Evolutionary conservation across 225 moss, liverwort and hornwort genomes (phyloP).

Genomic region (Pseudoscleropodium purum): DNA sequence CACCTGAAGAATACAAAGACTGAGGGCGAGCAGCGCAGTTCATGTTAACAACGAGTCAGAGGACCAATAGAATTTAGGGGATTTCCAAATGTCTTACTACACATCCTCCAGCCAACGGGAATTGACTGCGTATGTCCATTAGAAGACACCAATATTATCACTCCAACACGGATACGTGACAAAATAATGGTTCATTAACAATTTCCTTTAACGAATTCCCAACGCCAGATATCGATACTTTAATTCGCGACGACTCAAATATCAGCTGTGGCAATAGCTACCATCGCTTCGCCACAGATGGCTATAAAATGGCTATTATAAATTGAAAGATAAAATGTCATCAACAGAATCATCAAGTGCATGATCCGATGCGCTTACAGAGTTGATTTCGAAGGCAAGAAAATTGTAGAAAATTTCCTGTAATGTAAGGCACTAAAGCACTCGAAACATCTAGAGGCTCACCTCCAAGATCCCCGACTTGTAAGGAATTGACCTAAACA

Average conservation of each 20-base stretch:
- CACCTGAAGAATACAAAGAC: slow-evolving; percentile 28
- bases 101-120: not conserved
- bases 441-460: not conserved
- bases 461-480: slow-evolving; percentile 27
- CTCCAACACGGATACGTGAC: not conserved
- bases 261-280: not conserved
- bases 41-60: not conserved
- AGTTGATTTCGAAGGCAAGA: not conserved
- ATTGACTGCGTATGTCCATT: not conserved
- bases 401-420: not conserved
- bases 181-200: not conserved
- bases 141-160: not conserved
- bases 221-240: not conserved
- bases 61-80: not conserved
- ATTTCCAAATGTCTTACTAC: not conserved
- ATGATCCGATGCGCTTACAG: not conserved
- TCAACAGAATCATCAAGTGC: not conserved
- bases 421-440: not conserved
- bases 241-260: not conserved
- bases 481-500: not conserved
- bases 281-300: not conserved
- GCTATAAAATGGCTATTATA: not conserved
- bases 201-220: not conserved
- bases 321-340: not conserved
- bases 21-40: slow-evolving; percentile 5